These are phyloP conservation scores for Pezicula radicicola DNA, from an alignment of 2,329 filamentous ascomycete genomes.

Conservation along the genomic window DNA sequence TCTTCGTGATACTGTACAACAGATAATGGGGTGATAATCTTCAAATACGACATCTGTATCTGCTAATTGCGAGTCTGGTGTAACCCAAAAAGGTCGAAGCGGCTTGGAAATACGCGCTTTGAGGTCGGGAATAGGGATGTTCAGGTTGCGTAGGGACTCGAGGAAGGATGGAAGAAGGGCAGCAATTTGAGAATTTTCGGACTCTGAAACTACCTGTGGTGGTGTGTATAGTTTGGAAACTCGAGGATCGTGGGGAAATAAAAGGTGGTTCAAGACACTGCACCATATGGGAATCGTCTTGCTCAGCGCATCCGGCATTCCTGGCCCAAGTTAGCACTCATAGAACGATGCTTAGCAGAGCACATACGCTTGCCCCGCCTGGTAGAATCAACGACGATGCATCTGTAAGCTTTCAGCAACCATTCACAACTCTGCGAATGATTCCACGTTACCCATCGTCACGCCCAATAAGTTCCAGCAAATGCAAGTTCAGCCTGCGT, in stretches of 20 bases:
- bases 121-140: slow-evolving; percentile 54
- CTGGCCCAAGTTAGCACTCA: slow-evolving; percentile 34
- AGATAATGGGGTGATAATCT: slow-evolving; percentile 70
- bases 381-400: slow-evolving; percentile 90
- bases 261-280: slow-evolving; percentile 73
- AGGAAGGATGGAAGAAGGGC: slow-evolving; percentile 53
- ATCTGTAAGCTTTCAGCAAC: slow-evolving; percentile 35
- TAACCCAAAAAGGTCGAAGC: slow-evolving; percentile 77
- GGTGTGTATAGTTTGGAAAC: slow-evolving; percentile 64
- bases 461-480: slow-evolving; percentile 65
- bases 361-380: slow-evolving; percentile 76
- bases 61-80: slow-evolving; percentile 57
- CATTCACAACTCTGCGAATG: neutral
- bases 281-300: slow-evolving; percentile 96
- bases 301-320: slow-evolving; percentile 89
- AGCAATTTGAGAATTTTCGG: slow-evolving; percentile 75
- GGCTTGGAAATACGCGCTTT: slow-evolving; percentile 63
- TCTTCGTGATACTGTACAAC: slow-evolving; percentile 79
- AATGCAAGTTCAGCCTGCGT: slow-evolving; percentile 78
- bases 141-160: slow-evolving; percentile 51
- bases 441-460: slow-evolving; percentile 59
- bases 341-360: neutral
- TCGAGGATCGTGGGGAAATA: slow-evolving; percentile 60
- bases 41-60: slow-evolving; percentile 42
- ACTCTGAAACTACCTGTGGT: slow-evolving; percentile 66